Evolutionary conservation across 2,329 filamentous ascomycete species (phyloP).

Genomic region (Zalaria obscura): DNA sequence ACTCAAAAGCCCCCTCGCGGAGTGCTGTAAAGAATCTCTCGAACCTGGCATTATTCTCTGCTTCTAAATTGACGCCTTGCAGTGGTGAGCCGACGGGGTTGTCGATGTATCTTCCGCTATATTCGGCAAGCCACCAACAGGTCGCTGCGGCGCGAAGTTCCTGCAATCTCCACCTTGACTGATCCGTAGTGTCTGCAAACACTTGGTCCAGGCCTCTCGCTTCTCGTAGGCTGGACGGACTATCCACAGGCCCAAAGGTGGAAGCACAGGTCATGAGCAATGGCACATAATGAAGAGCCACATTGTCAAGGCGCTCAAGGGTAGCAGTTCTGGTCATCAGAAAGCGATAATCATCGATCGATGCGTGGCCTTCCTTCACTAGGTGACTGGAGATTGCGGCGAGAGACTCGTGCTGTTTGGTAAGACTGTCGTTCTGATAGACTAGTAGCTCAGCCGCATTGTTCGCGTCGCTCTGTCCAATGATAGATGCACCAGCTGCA

Average conservation of each 20-base stretch:
- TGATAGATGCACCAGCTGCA: slow-evolving; percentile 57
- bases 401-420: slow-evolving; percentile 80
- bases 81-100: slow-evolving; percentile 46
- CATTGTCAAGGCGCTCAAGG: slow-evolving; percentile 62
- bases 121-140: slow-evolving; percentile 84
- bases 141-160: slow-evolving; percentile 67
- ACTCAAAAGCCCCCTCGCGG: slow-evolving; percentile 77
- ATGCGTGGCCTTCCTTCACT: slow-evolving; percentile 60
- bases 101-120: slow-evolving; percentile 79
- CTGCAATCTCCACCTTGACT: slow-evolving; percentile 55
- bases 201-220: slow-evolving; percentile 56
- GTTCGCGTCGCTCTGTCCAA: slow-evolving; percentile 49
- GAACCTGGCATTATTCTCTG: slow-evolving; percentile 55
- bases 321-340: slow-evolving; percentile 56
- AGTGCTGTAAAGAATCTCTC: slow-evolving; percentile 49
- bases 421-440: slow-evolving; percentile 65
- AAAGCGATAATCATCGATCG: slow-evolving; percentile 55
- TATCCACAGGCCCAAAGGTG: slow-evolving; percentile 65
- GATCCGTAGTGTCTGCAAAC: slow-evolving; percentile 52
- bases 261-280: slow-evolving; percentile 63
- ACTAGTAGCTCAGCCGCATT: slow-evolving; percentile 67
- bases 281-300: slow-evolving; percentile 69
- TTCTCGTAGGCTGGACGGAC: slow-evolving; percentile 50
- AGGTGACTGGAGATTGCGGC: slow-evolving; percentile 67
- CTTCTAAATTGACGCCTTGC: slow-evolving; percentile 46